These are phyloP conservation scores for Chalaropsis ovoidea DNA, from an alignment of 2,329 filamentous ascomycete genomes.

Conservation along the genomic window DNA sequence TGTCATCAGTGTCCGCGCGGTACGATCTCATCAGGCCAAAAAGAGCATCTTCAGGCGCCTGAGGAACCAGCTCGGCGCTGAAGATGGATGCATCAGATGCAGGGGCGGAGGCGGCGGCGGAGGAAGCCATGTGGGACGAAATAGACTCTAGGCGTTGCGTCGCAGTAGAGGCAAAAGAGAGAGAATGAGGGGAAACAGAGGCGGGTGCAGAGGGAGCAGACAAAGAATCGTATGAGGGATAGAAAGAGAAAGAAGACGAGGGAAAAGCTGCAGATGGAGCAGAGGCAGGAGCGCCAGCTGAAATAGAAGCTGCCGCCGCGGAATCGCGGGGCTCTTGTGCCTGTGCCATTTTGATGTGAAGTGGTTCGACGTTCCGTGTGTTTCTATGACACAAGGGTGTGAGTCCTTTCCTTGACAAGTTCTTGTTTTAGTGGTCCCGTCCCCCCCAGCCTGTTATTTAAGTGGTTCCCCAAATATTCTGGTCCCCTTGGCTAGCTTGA, in stretches of 20 bases:
- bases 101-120: constrained; percentile 23
- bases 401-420: constrained; percentile 19
- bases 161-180: constrained; percentile 27
- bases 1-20: constrained; percentile 60
- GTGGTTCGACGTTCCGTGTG: not conserved
- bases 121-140: constrained; percentile 47
- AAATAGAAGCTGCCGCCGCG: constrained; percentile 28
- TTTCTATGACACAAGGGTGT: constrained; percentile 13
- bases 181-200: constrained; percentile 28
- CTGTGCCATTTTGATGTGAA: constrained; percentile 23
- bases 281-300: not conserved
- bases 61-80: constrained; percentile 64
- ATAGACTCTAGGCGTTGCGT: constrained; percentile 49
- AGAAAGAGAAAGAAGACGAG: constrained; percentile 13
- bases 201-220: not conserved
- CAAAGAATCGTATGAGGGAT: not conserved
- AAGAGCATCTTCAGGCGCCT: constrained; percentile 88
- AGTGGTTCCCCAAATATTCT: constrained; percentile 7
- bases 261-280: not conserved
- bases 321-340: constrained; percentile 23
- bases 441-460: not conserved
- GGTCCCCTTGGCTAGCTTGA: not conserved
- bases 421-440: constrained; percentile 2
- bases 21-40: constrained; percentile 88
- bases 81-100: constrained; percentile 52